These are phyloP conservation scores for Spirogloea muscicola DNA, from an alignment of 139 green algal species.

Conservation along the genomic window DNA sequence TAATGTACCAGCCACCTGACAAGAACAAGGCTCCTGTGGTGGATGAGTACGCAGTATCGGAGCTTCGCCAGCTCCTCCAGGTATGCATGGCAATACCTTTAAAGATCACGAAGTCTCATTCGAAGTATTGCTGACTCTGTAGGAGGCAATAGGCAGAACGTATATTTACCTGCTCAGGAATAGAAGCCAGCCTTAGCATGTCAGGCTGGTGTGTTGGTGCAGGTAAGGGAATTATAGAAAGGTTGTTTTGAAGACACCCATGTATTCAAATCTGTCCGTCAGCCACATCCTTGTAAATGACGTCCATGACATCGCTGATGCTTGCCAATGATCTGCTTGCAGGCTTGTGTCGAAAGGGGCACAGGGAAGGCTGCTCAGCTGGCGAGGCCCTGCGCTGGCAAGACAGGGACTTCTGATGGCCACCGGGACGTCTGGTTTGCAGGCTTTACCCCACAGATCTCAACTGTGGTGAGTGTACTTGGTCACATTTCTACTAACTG, in stretches of 20 bases:
- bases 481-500: not conserved
- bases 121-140: too few species aligned
- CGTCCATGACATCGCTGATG: too few species aligned
- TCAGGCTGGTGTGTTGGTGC: too few species aligned
- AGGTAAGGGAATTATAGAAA: too few species aligned
- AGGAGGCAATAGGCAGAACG: too few species aligned
- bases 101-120: too few species aligned
- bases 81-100: constrained; percentile 7
- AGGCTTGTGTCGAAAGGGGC: constrained; percentile 33
- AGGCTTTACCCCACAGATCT: constrained; percentile 55
- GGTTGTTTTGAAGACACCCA: too few species aligned
- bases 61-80: constrained; percentile 26
- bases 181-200: too few species aligned
- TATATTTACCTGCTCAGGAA: too few species aligned
- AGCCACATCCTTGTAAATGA: too few species aligned
- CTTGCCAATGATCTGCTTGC: too few species aligned
- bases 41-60: constrained; percentile 33
- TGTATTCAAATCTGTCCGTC: too few species aligned
- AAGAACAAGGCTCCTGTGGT: constrained; percentile 9
- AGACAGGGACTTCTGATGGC: constrained; percentile 59
- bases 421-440: constrained; percentile 60
- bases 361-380: constrained; percentile 42
- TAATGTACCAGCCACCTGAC: not conserved
- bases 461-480: constrained; percentile 50
- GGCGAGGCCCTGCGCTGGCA: constrained; percentile 51